phyloP scores from a whole-genome alignment of 768 basidiomycete species.

The Boletus sensibilis region DNA sequence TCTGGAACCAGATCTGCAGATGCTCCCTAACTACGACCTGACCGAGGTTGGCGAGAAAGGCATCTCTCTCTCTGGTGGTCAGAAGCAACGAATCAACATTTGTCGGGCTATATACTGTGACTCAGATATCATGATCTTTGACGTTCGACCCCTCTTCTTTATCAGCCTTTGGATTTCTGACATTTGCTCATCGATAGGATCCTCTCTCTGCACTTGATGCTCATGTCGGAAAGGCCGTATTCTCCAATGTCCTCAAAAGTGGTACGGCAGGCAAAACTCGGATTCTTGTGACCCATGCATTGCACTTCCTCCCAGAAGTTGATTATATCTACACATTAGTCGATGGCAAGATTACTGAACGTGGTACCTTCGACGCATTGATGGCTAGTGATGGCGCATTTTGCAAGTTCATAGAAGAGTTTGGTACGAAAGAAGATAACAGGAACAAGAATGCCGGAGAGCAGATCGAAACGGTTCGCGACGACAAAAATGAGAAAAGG shows the following conservation, averaged over 20 bases:
- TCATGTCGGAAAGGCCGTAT: constrained; percentile 85
- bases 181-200: constrained; percentile 43
- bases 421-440: constrained; percentile 62
- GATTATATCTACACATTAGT: constrained; percentile 82
- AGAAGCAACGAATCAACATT: constrained; percentile 79
- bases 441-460: constrained; percentile 40
- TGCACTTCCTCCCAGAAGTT: constrained; percentile 85
- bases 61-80: constrained; percentile 84
- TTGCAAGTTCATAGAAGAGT: constrained; percentile 70
- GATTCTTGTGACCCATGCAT: constrained; percentile 86
- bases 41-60: constrained; percentile 88
- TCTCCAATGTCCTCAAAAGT: constrained; percentile 77
- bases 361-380: constrained; percentile 75
- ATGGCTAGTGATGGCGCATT: constrained; percentile 66
- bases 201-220: constrained; percentile 91
- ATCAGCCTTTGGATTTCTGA: not conserved
- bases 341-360: constrained; percentile 76
- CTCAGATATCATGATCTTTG: constrained; percentile 84
- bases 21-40: constrained; percentile 73
- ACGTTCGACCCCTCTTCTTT: constrained; percentile 36
- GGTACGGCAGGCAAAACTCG: constrained; percentile 69
- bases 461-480: constrained; percentile 27
- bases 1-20: constrained; percentile 75
- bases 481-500: constrained; percentile 37
- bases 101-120: constrained; percentile 85